Evolutionary conservation across 2,329 filamentous ascomycete genomes (phyloP).

Genomic region (Stylonectria norvegica): DNA sequence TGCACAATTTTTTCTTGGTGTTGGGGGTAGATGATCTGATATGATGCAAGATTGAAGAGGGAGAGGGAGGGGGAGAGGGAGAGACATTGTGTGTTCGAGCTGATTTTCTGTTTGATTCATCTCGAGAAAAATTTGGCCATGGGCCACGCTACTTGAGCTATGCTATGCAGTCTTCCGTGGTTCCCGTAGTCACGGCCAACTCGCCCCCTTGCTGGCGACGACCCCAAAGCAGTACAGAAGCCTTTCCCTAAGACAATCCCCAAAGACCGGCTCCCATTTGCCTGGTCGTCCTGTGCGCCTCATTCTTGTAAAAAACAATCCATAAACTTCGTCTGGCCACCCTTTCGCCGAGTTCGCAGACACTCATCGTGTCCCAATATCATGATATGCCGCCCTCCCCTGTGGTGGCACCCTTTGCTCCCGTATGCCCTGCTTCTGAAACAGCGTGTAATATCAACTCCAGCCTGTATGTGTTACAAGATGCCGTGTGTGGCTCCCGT

Average conservation of each 20-base stretch:
- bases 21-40: too few species aligned
- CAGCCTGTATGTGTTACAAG: slow-evolving; percentile 32
- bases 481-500: slow-evolving; percentile 24
- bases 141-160: slow-evolving; percentile 22
- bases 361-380: slow-evolving; percentile 30
- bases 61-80: slow-evolving; percentile 1
- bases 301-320: slow-evolving; percentile 10
- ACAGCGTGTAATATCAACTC: slow-evolving; percentile 31
- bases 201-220: slow-evolving; percentile 15
- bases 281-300: slow-evolving; percentile 27
- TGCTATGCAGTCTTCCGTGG: slow-evolving; percentile 27
- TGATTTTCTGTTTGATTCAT: slow-evolving; percentile 14
- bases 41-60: slow-evolving; percentile 1
- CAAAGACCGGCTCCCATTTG: slow-evolving; percentile 19
- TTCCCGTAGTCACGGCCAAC: slow-evolving; percentile 22
- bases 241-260: slow-evolving; percentile 21
- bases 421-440: slow-evolving; percentile 35
- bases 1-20: too few species aligned
- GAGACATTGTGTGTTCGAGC: slow-evolving; percentile 11
- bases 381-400: slow-evolving; percentile 30
- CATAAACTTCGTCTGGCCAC: slow-evolving; percentile 18
- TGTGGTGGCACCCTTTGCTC: slow-evolving; percentile 28
- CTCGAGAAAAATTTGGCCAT: slow-evolving; percentile 22
- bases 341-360: slow-evolving; percentile 14
- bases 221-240: slow-evolving; percentile 18